Base-by-base conservation (phyloP, 805 yeast genomes). In the Candida xyloterini region DNA sequence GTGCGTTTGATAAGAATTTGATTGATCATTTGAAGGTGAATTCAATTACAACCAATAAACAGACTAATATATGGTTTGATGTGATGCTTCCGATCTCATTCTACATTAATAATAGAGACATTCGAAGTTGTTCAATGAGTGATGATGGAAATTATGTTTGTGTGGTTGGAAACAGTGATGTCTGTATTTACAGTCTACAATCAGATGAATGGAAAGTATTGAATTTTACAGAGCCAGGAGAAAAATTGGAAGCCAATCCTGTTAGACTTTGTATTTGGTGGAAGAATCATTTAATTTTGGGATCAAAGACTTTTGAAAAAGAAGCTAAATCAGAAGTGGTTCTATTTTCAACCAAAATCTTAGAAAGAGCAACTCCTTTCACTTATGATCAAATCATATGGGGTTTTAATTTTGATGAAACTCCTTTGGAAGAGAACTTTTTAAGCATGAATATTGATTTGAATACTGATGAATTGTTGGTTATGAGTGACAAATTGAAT, bases 91-190 rank as follows among this genome's bases (percentile, higher is more conserved):
- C 81, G 1, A 53, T 70, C 3, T 49, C 57, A 15, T 76, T 76
- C 44, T 59, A 65, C 29, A 59, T 75, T 4, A 64, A 60, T 22
- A 73, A 73, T 51, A 58, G 67, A 60, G 71, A 70, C 4, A 62
- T 76, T 2, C 51, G 65, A 11, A 62, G 66, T 25, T 62, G 68
- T 3, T 54, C 70, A n/a, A 59, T 66, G 14, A 69, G 74, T 35
- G 63, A 65, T 18, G 77, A 74, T 46, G 80, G 80, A 9, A 55
- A 68, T 34, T 63, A 62, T 44, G 60, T 74, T 13, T 78, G 79
- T 15, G 59, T 76, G 13, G 71, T 78, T 5, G 81, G 81, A 0
- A 58, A 65, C 15, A 52, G 57, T 18, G 79, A 78, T 15, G 63
- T 75, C 11, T 55, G 71, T 18, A 62, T 73, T 31, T 73, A 69